These are phyloP conservation scores for Verbascum thapsus DNA, from an alignment of 257 asterid genomes.

Conservation along the genomic window DNA sequence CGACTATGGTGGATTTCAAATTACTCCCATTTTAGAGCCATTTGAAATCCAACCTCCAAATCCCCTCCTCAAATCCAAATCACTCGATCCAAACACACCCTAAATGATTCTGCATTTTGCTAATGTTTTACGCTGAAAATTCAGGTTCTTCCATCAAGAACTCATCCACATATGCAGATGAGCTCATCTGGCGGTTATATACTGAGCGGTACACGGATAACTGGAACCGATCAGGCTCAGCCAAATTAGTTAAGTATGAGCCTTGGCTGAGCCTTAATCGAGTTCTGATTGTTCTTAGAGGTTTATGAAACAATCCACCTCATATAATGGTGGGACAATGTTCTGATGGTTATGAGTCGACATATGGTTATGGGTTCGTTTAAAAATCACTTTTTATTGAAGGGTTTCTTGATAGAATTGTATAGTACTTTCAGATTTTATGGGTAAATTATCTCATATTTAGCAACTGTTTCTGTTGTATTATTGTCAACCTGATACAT, in stretches of 20 bases:
- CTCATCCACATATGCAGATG: conserved; percentile 98
- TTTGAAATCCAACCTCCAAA: too few relatives aligned
- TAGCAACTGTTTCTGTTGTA: neutral
- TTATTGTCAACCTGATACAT: neutral
- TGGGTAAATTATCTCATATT: neutral
- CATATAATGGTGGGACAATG: too few relatives aligned
- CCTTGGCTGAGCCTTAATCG: neutral
- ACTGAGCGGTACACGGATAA: conserved; percentile 73
- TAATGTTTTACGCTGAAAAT: too few relatives aligned
- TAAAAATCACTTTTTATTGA: too few relatives aligned
- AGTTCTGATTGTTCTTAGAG: neutral
- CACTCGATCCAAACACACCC: too few relatives aligned
- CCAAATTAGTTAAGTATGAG: conserved; percentile 15
- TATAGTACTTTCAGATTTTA: neutral
- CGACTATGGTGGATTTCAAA: too few relatives aligned
- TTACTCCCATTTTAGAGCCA: too few relatives aligned
- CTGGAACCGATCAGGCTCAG: conserved; percentile 26
- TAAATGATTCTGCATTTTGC: too few relatives aligned
- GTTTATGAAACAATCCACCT: too few relatives aligned
- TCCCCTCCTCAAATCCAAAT: too few relatives aligned
- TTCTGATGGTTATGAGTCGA: too few relatives aligned
- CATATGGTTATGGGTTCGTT: too few relatives aligned
- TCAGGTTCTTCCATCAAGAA: conserved; percentile 93
- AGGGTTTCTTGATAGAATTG: neutral
- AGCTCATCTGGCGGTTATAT: conserved; percentile 85